A percentile compares a stretch with the other conserved stretches of the same genome.
These are phyloP conservation scores for Begonia masoniana DNA, from an alignment of 306 rosid species.

Conservation along the genomic window DNA sequence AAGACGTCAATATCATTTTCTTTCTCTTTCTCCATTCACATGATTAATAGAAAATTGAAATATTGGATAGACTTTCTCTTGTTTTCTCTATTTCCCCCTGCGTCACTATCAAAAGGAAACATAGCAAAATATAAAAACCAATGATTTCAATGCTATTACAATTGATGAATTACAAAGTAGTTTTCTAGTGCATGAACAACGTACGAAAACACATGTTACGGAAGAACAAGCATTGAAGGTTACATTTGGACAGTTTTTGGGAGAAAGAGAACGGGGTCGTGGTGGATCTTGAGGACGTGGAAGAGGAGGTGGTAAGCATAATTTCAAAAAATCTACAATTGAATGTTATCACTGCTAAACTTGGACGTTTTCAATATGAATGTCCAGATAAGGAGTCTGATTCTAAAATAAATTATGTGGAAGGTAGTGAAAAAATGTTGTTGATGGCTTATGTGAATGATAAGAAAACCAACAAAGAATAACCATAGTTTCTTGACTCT, in stretches of 20 bases:
- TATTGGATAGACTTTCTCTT: too few species aligned
- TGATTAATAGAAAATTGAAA: too few species aligned
- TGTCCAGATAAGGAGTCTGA: background rate
- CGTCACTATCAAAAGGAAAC: too few species aligned
- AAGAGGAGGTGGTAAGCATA: background rate
- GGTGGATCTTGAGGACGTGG: background rate
- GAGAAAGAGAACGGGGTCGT: background rate
- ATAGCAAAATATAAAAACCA: too few species aligned
- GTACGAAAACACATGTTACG: background rate
- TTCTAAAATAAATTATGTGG: background rate
- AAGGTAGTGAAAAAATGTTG: background rate
- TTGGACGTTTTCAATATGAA: constrained; percentile 6
- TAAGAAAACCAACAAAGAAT: background rate
- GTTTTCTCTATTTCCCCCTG: too few species aligned
- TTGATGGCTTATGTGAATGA: constrained; percentile 4
- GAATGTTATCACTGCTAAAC: background rate
- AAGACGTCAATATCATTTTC: too few species aligned
- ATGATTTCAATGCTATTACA: background rate
- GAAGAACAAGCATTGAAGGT: background rate
- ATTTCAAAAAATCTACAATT: background rate
- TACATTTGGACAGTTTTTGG: background rate
- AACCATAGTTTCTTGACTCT: background rate
- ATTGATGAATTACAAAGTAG: background rate
- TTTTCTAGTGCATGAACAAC: background rate
- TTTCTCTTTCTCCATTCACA: too few species aligned